Percentiles rank a stretch among this genome's conserved stretches.
These are phyloP conservation scores for Chlorencoelia australis DNA, from an alignment of 2,329 filamentous ascomycete species.

Conservation along the genomic window DNA sequence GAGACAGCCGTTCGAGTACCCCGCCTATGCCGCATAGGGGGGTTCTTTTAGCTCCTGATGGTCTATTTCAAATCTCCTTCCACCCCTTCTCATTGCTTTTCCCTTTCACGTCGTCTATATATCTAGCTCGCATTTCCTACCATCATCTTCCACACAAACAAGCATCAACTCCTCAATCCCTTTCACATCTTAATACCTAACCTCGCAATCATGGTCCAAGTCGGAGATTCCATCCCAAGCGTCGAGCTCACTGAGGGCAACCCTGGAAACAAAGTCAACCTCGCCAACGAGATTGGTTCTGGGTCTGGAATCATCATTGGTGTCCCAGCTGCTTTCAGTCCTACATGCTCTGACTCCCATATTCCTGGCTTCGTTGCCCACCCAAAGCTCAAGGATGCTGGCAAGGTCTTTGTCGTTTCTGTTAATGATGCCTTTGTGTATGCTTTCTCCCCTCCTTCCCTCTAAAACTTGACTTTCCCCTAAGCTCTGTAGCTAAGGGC, in stretches of 20 bases:
- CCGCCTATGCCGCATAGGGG: too few species aligned
- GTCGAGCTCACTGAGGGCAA: constrained; percentile 70
- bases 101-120: too few species aligned
- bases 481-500: neutral
- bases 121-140: too few species aligned
- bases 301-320: constrained; percentile 75
- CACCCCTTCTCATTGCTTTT: neutral
- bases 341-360: constrained; percentile 57
- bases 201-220: constrained; percentile 41
- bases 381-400: constrained; percentile 65
- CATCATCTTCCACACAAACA: neutral
- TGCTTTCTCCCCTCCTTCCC: constrained; percentile 26
- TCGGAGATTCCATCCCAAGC: constrained; percentile 70
- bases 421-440: constrained; percentile 95
- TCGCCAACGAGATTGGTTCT: constrained; percentile 58
- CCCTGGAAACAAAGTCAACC: constrained; percentile 82
- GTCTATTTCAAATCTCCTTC: neutral
- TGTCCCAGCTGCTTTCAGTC: constrained; percentile 71
- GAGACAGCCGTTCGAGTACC: too few species aligned
- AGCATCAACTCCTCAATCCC: neutral
- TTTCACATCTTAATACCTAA: constrained; percentile 1
- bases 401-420: constrained; percentile 77
- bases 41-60: neutral
- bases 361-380: constrained; percentile 80
- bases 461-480: neutral